Evolutionary conservation across 1,284 basidiomycete species (phyloP).

Genomic region (Neotropicomus parvogracilis): DNA sequence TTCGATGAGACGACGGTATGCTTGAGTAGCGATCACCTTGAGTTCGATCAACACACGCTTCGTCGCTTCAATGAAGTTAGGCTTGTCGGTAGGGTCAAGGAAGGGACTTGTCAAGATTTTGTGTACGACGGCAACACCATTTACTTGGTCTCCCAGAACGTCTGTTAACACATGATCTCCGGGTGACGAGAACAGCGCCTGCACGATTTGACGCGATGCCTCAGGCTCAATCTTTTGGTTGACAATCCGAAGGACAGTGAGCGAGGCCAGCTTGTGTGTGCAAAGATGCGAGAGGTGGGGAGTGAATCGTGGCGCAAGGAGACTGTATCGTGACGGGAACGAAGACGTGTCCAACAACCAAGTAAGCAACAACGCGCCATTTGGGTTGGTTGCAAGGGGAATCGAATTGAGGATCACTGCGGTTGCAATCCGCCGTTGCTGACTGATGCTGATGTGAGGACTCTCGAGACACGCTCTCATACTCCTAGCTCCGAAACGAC

Average conservation of each 20-base stretch:
- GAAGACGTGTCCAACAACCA: slow-evolving; percentile 95
- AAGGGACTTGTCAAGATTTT: slow-evolving; percentile 88
- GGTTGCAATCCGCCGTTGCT: slow-evolving; percentile 92
- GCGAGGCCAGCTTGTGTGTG: slow-evolving; percentile 95
- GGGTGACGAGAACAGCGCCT: slow-evolving; percentile 81
- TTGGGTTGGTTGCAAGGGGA: slow-evolving; percentile 95
- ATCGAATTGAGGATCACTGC: slow-evolving; percentile 97
- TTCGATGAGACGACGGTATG: slow-evolving; percentile 90
- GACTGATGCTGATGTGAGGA: slow-evolving; percentile 77
- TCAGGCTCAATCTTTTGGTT: slow-evolving; percentile 88
- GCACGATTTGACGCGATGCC: slow-evolving; percentile 78
- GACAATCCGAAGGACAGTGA: slow-evolving; percentile 89
- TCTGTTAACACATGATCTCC: slow-evolving; percentile 89
- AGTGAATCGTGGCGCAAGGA: slow-evolving; percentile 92
- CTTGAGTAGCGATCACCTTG: slow-evolving; percentile 86
- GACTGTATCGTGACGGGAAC: slow-evolving; percentile 88
- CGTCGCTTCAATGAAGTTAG: slow-evolving; percentile 75
- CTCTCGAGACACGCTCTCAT: slow-evolving; percentile 97
- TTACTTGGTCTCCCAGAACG: slow-evolving; percentile 91
- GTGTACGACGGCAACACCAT: slow-evolving; percentile 90
- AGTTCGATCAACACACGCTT: slow-evolving; percentile 85
- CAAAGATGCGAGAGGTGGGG: slow-evolving; percentile 95
- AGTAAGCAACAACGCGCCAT: slow-evolving; percentile 91
- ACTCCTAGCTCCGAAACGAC: slow-evolving; percentile 94
- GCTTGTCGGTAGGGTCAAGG: slow-evolving; percentile 69